Evolutionary conservation across 345 rosid species (phyloP).

Genomic region (Camelina hispida): DNA sequence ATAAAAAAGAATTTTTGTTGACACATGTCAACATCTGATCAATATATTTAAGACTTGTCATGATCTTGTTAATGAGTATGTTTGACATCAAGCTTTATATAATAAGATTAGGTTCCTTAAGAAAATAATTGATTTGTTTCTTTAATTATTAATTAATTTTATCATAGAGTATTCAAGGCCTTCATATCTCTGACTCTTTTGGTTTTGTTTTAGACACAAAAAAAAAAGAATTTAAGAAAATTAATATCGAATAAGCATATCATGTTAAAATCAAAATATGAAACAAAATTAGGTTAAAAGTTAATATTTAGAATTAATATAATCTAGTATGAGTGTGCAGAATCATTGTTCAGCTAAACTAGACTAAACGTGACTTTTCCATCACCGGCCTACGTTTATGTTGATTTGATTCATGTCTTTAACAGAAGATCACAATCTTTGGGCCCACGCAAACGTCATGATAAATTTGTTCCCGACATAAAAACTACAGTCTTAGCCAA

Average conservation of each 20-base stretch:
- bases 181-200: not conserved
- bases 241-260: not conserved
- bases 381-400: slow-evolving; percentile 26
- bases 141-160: not conserved
- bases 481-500: not conserved
- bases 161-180: not conserved
- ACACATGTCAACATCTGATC: too few species aligned
- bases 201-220: not conserved
- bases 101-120: too few species aligned
- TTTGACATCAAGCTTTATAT: too few species aligned
- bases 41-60: too few species aligned
- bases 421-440: slow-evolving; percentile 12
- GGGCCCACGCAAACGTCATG: not conserved
- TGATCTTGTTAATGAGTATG: too few species aligned
- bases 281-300: slow-evolving; percentile 9
- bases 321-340: slow-evolving; percentile 7
- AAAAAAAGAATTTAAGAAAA: not conserved
- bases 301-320: not conserved
- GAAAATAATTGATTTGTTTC: too few species aligned
- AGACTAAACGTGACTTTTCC: not conserved
- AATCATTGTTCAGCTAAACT: slow-evolving; percentile 3
- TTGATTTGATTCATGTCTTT: slow-evolving; percentile 17
- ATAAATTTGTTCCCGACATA: not conserved
- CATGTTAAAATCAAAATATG: not conserved
- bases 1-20: too few species aligned